Evolutionary conservation across 2,329 filamentous ascomycete species (phyloP), one percentile per base, ranked within the genome.

Genomic region (Lasiodiplodia gonubiensis): DNA sequence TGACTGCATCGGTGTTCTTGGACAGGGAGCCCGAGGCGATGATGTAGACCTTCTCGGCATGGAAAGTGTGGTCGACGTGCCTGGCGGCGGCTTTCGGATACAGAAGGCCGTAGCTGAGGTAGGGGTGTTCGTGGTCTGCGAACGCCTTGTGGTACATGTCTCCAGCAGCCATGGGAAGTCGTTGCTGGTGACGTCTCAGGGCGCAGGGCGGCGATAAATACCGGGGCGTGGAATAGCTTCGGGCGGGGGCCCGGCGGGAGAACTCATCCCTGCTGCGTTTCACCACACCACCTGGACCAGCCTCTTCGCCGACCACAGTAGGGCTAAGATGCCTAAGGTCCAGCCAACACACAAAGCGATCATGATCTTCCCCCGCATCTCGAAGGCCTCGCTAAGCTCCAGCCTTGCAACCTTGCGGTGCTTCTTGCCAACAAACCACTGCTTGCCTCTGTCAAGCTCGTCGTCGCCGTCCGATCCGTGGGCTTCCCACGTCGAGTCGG

Each of bases 301-400:
- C 35, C 60, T 61, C 65, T 52, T 67, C 21, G 46, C 65, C 16
- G 33, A 75, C 12, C 27, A 71, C 35, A 57, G 74, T 16, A 33
- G 73, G 71, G 4, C 74, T 71, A 33, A 80, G 70, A 21, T 83
- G 70, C 7, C 76, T 80, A 69, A 89, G 69, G 6, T 82, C 73
- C 10, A 79, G 23, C 33, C 48, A 33, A 67, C 30, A 48, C 35
- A 79, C 72, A 91, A 74, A 2, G 77, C 80, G 4, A 84, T 73
- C 27, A 90, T 77, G n/a, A 91, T 83, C 23, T 79, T 79, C 12
- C 80, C 78, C 27, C 87, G 83, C 74, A 90, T 80, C 74, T 86
- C 84, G 70, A 91, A 88, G 3, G 89, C 89, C 72, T 91, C 88
- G 3, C 81, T 82, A 18, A 88, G 82, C 75, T 91, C 87, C 81